Base-by-base conservation (phyloP, 805 yeast genomes). In the Zygoascus flipseniorum region DNA sequence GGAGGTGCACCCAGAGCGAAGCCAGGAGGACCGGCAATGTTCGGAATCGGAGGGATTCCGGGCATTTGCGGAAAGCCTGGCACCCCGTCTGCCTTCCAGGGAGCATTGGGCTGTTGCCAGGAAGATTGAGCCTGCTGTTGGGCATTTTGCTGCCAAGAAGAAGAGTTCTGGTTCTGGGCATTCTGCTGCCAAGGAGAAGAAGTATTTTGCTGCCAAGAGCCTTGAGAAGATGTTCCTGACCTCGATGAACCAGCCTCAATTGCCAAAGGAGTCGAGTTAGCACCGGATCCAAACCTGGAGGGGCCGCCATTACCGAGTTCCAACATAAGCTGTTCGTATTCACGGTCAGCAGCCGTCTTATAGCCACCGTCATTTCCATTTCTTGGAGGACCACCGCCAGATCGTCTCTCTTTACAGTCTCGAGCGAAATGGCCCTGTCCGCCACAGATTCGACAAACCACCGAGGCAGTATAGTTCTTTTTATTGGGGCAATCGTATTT, bases 401-500 rank as follows among this genome's bases (percentile, higher is more conserved):
- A 37, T 2, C 61, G 58, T 41, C 69, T 67, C 39, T 70, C 70
- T 54, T 76, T 79, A 76, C 99, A 93, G 69, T 93, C 98, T 54
- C 89, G 75, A 0, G 95, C 90, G 57, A 82, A 81, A 69, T 92
- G 98, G 1, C 98, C 99, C 28, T 77, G 72, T 51, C 78, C 78
- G 1, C 95, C 95, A 76, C 98, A 92, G 14, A 74, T 74, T 31
- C 81, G 74, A 70, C 98, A 93, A 14, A 83, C 77, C 44, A 92
- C 72, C 47, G 65, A 77, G 53, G 72, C 79, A 50, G 77, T 76
- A 74, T 68, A 80, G 32, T 70, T 74, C 53, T 73, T 74, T 54
- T 74, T 60, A 41, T 67, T 61, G 54, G 81, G 95, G 76, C 90
- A 84, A 44, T 81, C 83, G 65, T 74, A 77, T 58, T 78, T 73